Conservation (phyloP, 306 rosid genomes). For the Quercus aquifolioides region DNA sequence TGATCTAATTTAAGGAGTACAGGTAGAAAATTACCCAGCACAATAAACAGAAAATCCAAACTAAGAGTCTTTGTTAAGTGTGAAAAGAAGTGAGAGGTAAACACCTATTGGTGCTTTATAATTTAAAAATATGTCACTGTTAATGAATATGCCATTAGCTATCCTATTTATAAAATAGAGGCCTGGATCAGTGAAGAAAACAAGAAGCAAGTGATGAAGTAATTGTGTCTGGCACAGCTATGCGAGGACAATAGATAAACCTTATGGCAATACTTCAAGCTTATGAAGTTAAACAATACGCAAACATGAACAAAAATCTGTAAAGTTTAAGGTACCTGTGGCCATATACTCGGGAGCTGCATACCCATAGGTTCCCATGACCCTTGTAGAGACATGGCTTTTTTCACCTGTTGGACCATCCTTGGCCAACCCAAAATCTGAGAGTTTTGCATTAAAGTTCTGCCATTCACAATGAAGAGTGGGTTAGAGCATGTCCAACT, state of each 20-base stretch:
- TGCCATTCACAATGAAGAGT: constrained; percentile 29
- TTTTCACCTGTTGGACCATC: constrained; percentile 84
- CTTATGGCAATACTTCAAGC: background rate
- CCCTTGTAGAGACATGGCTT: constrained; percentile 93
- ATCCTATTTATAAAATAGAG: too few relatives aligned
- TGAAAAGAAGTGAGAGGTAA: too few relatives aligned
- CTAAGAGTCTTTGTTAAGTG: too few relatives aligned
- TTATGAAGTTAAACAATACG: background rate
- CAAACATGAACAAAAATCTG: background rate
- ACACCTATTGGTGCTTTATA: too few relatives aligned
- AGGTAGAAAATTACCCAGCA: too few relatives aligned
- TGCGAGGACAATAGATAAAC: background rate
- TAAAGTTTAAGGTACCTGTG: constrained; percentile 60
- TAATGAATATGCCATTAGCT: too few relatives aligned
- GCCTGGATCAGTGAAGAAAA: background rate
- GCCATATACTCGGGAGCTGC: constrained; percentile 99
- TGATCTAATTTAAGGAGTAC: too few relatives aligned
- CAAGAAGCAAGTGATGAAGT: background rate
- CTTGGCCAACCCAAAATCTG: constrained; percentile 97
- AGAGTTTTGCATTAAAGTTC: constrained; percentile 77
- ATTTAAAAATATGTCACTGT: too few relatives aligned
- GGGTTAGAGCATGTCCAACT: constrained; percentile 19
- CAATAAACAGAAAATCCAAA: too few relatives aligned
- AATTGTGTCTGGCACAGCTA: background rate
- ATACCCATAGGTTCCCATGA: constrained; percentile 97